Evolutionary conservation across 345 rosid species (phyloP).

Genomic region (Heritiera fomes): DNA sequence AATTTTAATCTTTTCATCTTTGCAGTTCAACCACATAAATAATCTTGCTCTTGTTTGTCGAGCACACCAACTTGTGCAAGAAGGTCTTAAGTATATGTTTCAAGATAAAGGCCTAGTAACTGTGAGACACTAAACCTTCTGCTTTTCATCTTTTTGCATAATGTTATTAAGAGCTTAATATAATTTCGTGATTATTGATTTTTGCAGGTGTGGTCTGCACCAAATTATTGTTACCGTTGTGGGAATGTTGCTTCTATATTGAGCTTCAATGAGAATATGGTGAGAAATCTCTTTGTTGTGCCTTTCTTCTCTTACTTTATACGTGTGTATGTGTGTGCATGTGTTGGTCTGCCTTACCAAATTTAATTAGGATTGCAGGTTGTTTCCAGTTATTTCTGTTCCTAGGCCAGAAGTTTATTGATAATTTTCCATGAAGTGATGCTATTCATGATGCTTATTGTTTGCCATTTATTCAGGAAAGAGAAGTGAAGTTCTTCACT

Average conservation of each 20-base stretch:
- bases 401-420: background rate
- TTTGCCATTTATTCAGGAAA: slow-evolving; percentile 51
- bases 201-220: slow-evolving; percentile 98
- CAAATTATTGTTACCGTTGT: slow-evolving; percentile 98
- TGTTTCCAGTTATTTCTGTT: background rate
- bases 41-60: slow-evolving; percentile 95
- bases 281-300: slow-evolving; percentile 21
- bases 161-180: slow-evolving; percentile 25
- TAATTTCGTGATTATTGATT: slow-evolving; percentile 27
- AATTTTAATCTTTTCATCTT: slow-evolving; percentile 17
- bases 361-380: background rate
- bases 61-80: slow-evolving; percentile 99
- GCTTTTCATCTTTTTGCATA: background rate
- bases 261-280: slow-evolving; percentile 98
- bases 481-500: slow-evolving; percentile 94
- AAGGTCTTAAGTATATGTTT: slow-evolving; percentile 99
- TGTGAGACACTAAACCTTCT: slow-evolving; percentile 43
- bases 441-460: background rate
- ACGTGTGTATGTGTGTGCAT: background rate
- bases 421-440: background rate
- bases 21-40: slow-evolving; percentile 94
- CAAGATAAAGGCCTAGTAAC: slow-evolving; percentile 99
- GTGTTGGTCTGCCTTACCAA: background rate
- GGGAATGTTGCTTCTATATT: slow-evolving; percentile 99
- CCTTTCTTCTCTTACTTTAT: background rate